Conservation (phyloP, 176 grass and related monocot species). For the Ampelocalamus luodianensis region DNA sequence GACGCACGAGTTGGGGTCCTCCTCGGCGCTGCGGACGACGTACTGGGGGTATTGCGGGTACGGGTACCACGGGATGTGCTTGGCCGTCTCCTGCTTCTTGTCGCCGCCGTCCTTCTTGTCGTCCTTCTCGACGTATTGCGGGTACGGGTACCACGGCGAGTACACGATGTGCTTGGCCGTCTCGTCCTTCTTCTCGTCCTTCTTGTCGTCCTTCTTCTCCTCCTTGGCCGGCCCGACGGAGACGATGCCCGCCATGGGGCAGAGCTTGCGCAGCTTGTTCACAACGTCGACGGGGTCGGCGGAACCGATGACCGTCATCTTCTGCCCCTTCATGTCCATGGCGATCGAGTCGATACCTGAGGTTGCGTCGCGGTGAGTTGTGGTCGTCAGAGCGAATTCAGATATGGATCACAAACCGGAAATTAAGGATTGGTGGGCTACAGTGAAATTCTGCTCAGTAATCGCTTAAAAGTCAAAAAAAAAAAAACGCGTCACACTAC, state of each 20-base stretch:
- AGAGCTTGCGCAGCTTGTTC: slow-evolving; percentile 53
- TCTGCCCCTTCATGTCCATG: slow-evolving; percentile 73
- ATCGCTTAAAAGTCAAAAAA: neutral
- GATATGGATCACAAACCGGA: neutral
- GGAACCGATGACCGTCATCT: slow-evolving; percentile 67
- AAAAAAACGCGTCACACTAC: neutral
- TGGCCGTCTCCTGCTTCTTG: slow-evolving; percentile 13
- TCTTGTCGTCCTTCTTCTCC: slow-evolving; percentile 55
- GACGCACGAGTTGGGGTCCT: slow-evolving; percentile 75
- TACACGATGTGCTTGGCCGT: slow-evolving; percentile 23
- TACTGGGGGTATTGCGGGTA: slow-evolving; percentile 26
- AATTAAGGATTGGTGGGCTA: neutral
- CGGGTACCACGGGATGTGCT: slow-evolving; percentile 32
- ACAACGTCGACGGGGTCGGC: slow-evolving; percentile 69
- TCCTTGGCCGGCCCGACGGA: slow-evolving; percentile 70
- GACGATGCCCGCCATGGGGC: slow-evolving; percentile 35
- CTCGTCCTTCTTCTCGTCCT: slow-evolving; percentile 23
- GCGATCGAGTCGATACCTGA: slow-evolving; percentile 66
- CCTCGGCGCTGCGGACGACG: slow-evolving; percentile 63
- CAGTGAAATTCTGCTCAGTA: neutral
- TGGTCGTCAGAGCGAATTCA: neutral
- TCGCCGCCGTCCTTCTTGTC: slow-evolving; percentile 26
- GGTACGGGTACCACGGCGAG: slow-evolving; percentile 24
- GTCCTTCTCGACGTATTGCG: slow-evolving; percentile 40
- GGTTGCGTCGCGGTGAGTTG: neutral